Base-by-base conservation (phyloP, 23 red algal genomes). In the Gracilaria vermiculophylla region DNA sequence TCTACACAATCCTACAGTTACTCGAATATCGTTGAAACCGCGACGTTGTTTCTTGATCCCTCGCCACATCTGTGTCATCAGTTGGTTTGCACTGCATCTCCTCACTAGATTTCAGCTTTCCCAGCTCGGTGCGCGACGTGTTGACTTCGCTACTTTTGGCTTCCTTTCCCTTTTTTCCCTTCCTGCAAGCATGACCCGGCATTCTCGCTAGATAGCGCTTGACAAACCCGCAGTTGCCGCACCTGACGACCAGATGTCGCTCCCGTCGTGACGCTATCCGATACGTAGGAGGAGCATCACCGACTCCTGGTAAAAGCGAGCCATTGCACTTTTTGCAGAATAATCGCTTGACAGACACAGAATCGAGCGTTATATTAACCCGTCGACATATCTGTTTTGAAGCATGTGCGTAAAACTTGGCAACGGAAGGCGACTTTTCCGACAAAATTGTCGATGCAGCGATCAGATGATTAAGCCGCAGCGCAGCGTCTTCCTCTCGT, bases 301-400 rank as follows among this genome's bases (percentile, higher is more conserved):
- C 80, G 17, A 69, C 56, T 7, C 90, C 81, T 17, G 77, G 88
- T 19, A 93, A 21, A 36, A 76, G 53, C 2, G 47, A 37, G 14
- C 78, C 35, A 37, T 78, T 49, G 56, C 90, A 93, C 41, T 76
- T 53, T 36, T 84, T 84, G 90, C 90, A 93, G 21, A 85, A 40
- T 16, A 54, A 20, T 1, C 90, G 90, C 60, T 93, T 93, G 65
- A 93, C 73, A 34, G 90, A 78, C 15, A 72, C 35, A 31, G 55
- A 83, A 69, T 93, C 90, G 15, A 73, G 47, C 20, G 62, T 84
- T 32, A 93, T 62, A 65, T 83, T 85, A 25, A 93, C 67, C 34
- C 90, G 90, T 27, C 90, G 79, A 27, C 90, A 74, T 55, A 85
- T 78, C 66, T 93, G 90, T 5, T 70, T 70, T 42, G 73, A 53